A percentile compares a stretch with the other conserved stretches of the same genome.
phyloP scores from a whole-genome alignment of 768 basidiomycete genomes.

The Psilocybe cyanescens region DNA sequence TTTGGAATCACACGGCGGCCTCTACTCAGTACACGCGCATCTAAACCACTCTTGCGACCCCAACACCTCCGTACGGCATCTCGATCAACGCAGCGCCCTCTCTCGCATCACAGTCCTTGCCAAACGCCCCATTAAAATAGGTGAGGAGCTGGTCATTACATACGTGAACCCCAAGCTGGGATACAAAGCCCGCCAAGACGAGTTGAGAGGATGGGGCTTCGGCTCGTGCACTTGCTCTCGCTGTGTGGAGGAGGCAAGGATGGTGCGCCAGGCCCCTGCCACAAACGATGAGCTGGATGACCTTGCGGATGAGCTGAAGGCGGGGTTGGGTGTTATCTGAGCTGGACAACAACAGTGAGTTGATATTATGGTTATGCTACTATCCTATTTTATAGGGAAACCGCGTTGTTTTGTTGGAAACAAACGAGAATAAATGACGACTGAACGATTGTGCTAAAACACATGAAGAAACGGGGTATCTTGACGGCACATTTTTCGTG shows the following conservation, averaged over 20 bases:
- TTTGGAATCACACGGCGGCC: constrained; percentile 83
- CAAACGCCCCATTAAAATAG: constrained; percentile 58
- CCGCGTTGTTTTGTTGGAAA: not conserved
- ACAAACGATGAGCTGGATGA: constrained; percentile 42
- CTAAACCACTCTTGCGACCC: constrained; percentile 86
- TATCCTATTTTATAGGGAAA: not conserved
- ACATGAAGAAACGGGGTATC: too few species aligned
- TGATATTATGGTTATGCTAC: not conserved
- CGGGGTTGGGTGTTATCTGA: constrained; percentile 55
- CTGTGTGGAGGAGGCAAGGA: constrained; percentile 64
- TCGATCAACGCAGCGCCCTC: constrained; percentile 70
- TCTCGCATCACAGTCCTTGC: constrained; percentile 80
- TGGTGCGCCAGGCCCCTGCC: constrained; percentile 32
- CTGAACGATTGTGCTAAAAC: too few species aligned
- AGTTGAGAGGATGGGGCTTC: constrained; percentile 77
- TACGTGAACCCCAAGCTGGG: constrained; percentile 75
- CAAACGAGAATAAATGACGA: not conserved
- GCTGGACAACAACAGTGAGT: not conserved
- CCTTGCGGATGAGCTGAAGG: constrained; percentile 64
- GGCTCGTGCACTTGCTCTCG: constrained; percentile 68
- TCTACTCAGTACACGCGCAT: constrained; percentile 86
- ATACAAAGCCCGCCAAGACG: constrained; percentile 49
- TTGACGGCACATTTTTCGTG: too few species aligned
- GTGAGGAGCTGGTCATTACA: constrained; percentile 77
- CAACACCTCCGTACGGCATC: constrained; percentile 78